Base-by-base conservation (phyloP, 345 rosid species). In the Gynandropsis gynandra region DNA sequence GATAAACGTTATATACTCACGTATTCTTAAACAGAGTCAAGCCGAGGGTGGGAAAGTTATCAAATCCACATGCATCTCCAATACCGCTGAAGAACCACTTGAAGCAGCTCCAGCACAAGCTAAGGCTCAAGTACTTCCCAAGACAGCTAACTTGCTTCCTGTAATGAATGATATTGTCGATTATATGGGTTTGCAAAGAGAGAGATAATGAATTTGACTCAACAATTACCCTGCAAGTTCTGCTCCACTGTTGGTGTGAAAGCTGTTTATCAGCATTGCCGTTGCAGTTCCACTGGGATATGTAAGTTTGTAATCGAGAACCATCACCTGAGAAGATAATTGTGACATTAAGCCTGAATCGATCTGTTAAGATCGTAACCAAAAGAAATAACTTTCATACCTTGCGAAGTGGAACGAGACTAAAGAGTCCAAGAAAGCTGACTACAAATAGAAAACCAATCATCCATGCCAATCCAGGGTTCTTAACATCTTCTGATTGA, bases 1-100 rank as follows among this genome's bases (percentile, higher is more conserved):
- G 7, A 16, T 11, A 38, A 46, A 18, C 15, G 9, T 31, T 8
- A 40, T 32, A 16, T 32, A 31, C 81, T 74, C 71, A 87, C 89
- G 93, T 73, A 76, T 76, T 78, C 66, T 73, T 83, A 72, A 71
- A 81, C 14, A 87, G 72, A 1, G 69, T 41, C 71, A 87, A 71
- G 42, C 93, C 96, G 64, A 87, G 71, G 57, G 67, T 74, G 45
- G 93, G 93, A 41, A 87, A 83, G 60, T 81, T 75, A 65, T 87
- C 96, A 72, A 87, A 83, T 18, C 96, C 96, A 58, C 87, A 87
- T 0, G 85, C 67, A 70, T 81, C 87, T 8, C 93, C 96, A 34
- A 79, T 38, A 37, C 96, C 96, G 54, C 93, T 83, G 61, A 81
- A 87, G 73, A 83, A 87, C 93, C 96, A 87, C 71, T 87, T 87